Base-by-base conservation (phyloP, 1,284 basidiomycete genomes). In the Caloboletus firmus region DNA sequence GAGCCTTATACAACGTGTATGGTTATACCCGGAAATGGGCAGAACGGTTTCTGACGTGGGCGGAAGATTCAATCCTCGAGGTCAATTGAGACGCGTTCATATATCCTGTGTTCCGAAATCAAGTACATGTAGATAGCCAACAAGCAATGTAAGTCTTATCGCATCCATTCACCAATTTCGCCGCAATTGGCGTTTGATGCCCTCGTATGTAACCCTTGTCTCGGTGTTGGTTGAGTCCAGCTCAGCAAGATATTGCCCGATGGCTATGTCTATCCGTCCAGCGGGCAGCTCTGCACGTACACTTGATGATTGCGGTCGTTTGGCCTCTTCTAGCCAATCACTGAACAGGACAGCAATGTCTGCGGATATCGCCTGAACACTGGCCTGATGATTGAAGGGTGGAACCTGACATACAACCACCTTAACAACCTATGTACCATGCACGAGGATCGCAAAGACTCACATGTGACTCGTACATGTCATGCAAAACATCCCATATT, bases 401-500 rank as follows among this genome's bases (percentile, higher is more conserved):
- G 91, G 89, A 22, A 92, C 79, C 89, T 93, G 49, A 36, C 44
- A 45, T 28, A 18, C 28, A 39, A 12, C 30, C 44, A 35, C 35
- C 35, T 40, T 39, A 57, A 52, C 22, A 51, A 49, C 41, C n/a
- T n/a, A n/a, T n/a, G n/a, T 31, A 20, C 12, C 15, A 45, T 18
- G 31, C 37, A 7, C n/a, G 10, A 35, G 35, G 32, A 11, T 32
- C 35, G 12, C 13, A 17, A 15, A 64, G 11, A 67, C 79, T 58
- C 67, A 91, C 91, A 75, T 92, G 89, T 35, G 89, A 90, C 63
- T 92, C 88, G 59, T 95, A 91, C 79, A 95, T 89, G 65, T 88
- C 87, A 63, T 93, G 87, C 59, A 94, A 79, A 26, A 90, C 83
- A 61, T 93, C 89, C 82, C 93, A 95, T 55, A 94, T 81, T 52